Conservation (phyloP, 495 filamentous ascomycete species). For the Neohortaea acidophila region DNA sequence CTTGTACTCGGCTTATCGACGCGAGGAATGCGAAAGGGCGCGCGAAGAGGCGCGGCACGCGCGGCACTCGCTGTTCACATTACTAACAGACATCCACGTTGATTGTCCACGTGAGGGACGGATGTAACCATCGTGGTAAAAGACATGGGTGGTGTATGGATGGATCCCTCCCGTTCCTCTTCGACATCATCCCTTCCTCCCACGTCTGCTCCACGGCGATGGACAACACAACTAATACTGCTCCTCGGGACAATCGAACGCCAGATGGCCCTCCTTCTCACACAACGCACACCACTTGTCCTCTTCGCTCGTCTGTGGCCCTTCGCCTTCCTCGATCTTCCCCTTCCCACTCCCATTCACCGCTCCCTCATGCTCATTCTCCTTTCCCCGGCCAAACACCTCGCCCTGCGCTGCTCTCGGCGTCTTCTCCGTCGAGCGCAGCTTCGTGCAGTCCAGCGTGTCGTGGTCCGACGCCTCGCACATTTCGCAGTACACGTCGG, state of each 20-base stretch:
- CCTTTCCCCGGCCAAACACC: slow-evolving; percentile 27
- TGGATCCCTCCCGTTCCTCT: too few species aligned
- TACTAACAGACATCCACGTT: too few species aligned
- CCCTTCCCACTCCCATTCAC: slow-evolving; percentile 41
- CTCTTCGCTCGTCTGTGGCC: slow-evolving; percentile 44
- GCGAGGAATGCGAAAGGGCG: too few species aligned
- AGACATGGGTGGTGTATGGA: too few species aligned
- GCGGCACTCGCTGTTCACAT: too few species aligned
- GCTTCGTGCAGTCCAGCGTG: slow-evolving; percentile 14
- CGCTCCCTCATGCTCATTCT: slow-evolving; percentile 10
- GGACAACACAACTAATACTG: slow-evolving; percentile 16
- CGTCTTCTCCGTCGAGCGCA: neutral
- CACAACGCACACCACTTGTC: slow-evolving; percentile 95
- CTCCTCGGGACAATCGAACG: slow-evolving; percentile 19
- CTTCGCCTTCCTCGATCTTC: slow-evolving; percentile 61
- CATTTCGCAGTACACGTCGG: slow-evolving; percentile 18
- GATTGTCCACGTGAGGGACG: too few species aligned
- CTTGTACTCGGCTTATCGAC: too few species aligned
- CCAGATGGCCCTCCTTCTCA: slow-evolving; percentile 73
- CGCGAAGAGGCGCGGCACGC: too few species aligned
- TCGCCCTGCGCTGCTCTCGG: neutral
- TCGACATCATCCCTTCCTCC: too few species aligned
- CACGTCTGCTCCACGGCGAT: too few species aligned
- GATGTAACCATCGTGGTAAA: too few species aligned
- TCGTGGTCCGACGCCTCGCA: slow-evolving; percentile 15